These are phyloP conservation scores for Colletotrichum orchidophilum DNA, from an alignment of 2,329 filamentous ascomycete species.

Conservation along the genomic window DNA sequence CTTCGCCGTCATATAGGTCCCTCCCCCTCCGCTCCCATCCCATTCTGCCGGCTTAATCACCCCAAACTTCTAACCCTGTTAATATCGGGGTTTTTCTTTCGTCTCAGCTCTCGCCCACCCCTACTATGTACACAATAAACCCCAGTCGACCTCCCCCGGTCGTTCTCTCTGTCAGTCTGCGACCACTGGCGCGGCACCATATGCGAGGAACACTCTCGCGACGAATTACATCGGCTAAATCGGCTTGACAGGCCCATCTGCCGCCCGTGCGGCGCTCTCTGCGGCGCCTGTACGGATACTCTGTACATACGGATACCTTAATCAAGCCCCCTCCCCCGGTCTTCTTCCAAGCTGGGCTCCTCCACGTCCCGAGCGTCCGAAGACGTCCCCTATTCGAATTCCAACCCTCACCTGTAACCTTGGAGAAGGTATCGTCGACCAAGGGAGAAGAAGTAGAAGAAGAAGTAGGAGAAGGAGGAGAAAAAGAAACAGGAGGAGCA, in stretches of 20 bases:
- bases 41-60: not conserved
- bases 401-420: not conserved
- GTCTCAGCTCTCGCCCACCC: conserved; percentile 9
- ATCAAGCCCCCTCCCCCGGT: not conserved
- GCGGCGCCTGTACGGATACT: not conserved
- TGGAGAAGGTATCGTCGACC: not conserved
- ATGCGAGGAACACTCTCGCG: not conserved
- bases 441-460: not conserved
- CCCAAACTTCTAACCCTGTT: not conserved
- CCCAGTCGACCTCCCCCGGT: not conserved
- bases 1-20: not conserved
- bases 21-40: not conserved
- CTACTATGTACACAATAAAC: not conserved
- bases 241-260: conserved; percentile 21
- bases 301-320: not conserved
- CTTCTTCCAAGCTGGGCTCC: not conserved
- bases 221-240: conserved; percentile 9
- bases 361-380: not conserved
- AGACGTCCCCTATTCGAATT: not conserved
- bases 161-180: conserved; percentile 21
- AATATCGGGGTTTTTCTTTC: conserved; percentile 7
- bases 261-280: conserved; percentile 25
- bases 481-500: too few relatives aligned
- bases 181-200: conserved; percentile 21
- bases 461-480: not conserved